phyloP scores from a whole-genome alignment of 305 asterid genomes.

The Nicotiana rustica region DNA sequence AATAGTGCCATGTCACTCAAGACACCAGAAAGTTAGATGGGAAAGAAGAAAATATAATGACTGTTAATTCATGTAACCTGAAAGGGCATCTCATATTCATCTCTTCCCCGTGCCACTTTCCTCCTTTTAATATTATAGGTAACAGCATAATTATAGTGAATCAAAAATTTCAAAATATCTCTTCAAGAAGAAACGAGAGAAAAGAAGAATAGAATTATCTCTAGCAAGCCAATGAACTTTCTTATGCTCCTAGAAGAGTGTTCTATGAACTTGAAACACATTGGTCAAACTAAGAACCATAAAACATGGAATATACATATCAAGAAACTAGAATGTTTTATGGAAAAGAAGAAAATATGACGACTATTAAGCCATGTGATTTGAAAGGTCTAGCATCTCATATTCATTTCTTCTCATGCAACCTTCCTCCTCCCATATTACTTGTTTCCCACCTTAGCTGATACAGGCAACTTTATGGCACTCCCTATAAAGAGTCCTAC shows the following conservation, averaged over 20 bases:
- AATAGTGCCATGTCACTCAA: conserved; percentile 18
- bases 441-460: background rate
- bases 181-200: too few species aligned
- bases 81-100: conserved; percentile 20
- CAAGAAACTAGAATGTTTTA: conserved; percentile 21
- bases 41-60: background rate
- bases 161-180: too few species aligned
- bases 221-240: too few species aligned
- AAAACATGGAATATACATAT: conserved; percentile 9
- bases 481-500: conserved; percentile 22
- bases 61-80: background rate
- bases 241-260: too few species aligned
- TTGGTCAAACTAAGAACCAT: background rate
- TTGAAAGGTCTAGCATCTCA: conserved; percentile 27
- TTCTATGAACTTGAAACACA: too few species aligned
- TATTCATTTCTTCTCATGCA: background rate
- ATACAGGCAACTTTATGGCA: background rate
- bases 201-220: too few species aligned
- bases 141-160: too few species aligned
- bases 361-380: conserved; percentile 3
- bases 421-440: background rate
- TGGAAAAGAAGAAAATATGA: conserved; percentile 1
- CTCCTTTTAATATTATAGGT: background rate
- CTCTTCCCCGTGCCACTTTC: background rate
- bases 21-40: conserved; percentile 6